Evolutionary conservation across 176 grass and related monocot genomes (phyloP).

Genomic region (Calamus simplicifolius): DNA sequence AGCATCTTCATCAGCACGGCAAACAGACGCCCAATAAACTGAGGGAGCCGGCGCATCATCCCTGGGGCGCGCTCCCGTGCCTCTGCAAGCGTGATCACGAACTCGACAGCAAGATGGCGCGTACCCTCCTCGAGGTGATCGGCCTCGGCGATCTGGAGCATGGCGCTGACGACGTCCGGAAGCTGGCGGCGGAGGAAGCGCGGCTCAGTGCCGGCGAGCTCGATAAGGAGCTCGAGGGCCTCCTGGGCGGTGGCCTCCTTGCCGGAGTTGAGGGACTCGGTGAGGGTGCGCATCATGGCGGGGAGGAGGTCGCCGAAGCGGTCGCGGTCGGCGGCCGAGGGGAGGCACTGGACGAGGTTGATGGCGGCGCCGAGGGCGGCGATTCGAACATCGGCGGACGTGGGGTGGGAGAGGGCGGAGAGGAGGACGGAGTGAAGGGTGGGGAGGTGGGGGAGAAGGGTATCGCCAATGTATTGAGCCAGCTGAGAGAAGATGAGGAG

Average conservation of each 20-base stretch:
- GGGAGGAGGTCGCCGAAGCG: constrained; percentile 84
- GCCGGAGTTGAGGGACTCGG: constrained; percentile 71
- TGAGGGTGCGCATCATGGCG: constrained; percentile 87
- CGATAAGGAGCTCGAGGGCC: constrained; percentile 85
- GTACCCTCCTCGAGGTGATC: constrained; percentile 75
- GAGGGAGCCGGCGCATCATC: constrained; percentile 90
- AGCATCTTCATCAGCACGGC: constrained; percentile 97
- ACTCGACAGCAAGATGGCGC: constrained; percentile 81
- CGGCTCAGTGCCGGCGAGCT: constrained; percentile 80
- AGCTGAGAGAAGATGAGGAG: constrained; percentile 75
- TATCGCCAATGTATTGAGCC: constrained; percentile 61
- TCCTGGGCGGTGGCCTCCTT: constrained; percentile 92
- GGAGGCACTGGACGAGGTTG: constrained; percentile 82
- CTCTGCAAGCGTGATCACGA: constrained; percentile 91
- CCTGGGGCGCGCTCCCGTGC: constrained; percentile 83
- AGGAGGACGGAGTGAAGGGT: constrained; percentile 81
- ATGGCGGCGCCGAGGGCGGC: constrained; percentile 64
- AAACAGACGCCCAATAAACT: constrained; percentile 92
- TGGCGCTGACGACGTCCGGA: constrained; percentile 70
- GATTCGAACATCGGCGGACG: constrained; percentile 92
- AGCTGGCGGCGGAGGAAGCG: constrained; percentile 85
- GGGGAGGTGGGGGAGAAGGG: constrained; percentile 57
- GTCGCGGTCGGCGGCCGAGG: constrained; percentile 59
- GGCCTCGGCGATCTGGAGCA: constrained; percentile 84
- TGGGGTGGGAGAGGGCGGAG: constrained; percentile 48